Evolutionary conservation across 2,329 filamentous ascomycete genomes (phyloP).

Genomic region (Raffaelea arxii): DNA sequence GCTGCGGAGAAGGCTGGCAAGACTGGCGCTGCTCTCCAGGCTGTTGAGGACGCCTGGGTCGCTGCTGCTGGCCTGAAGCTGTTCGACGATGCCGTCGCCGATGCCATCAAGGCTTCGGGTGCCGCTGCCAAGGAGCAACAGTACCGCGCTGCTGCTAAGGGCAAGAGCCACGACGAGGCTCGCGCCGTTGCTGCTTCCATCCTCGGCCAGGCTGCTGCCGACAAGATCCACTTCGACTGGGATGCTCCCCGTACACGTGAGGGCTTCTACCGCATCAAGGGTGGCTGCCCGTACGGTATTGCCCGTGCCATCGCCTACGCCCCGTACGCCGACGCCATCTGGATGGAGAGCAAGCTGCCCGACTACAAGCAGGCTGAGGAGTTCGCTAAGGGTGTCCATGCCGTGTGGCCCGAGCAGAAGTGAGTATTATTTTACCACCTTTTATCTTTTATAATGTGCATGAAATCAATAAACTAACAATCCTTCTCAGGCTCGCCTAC

Average conservation of each 20-base stretch:
- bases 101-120: constrained; percentile 62
- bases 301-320: constrained; percentile 88
- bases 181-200: constrained; percentile 68
- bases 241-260: constrained; percentile 86
- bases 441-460: neutral
- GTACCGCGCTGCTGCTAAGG: constrained; percentile 61
- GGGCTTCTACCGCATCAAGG: constrained; percentile 88
- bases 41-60: constrained; percentile 85
- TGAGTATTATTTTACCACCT: constrained; percentile 33
- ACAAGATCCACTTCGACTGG: constrained; percentile 90
- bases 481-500: constrained; percentile 76
- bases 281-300: constrained; percentile 82
- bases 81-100: constrained; percentile 82
- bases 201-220: constrained; percentile 58
- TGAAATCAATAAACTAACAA: too few relatives aligned
- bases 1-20: constrained; percentile 77
- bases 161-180: constrained; percentile 78
- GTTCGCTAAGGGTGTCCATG: constrained; percentile 88
- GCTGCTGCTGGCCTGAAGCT: constrained; percentile 70
- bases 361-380: constrained; percentile 86
- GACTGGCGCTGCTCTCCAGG: constrained; percentile 69
- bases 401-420: constrained; percentile 95
- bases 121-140: constrained; percentile 48
- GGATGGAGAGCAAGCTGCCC: constrained; percentile 98
- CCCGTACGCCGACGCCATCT: constrained; percentile 90